Base-by-base conservation (phyloP, 2,329 filamentous ascomycete species). In the Aspergillus sp. region DNA sequence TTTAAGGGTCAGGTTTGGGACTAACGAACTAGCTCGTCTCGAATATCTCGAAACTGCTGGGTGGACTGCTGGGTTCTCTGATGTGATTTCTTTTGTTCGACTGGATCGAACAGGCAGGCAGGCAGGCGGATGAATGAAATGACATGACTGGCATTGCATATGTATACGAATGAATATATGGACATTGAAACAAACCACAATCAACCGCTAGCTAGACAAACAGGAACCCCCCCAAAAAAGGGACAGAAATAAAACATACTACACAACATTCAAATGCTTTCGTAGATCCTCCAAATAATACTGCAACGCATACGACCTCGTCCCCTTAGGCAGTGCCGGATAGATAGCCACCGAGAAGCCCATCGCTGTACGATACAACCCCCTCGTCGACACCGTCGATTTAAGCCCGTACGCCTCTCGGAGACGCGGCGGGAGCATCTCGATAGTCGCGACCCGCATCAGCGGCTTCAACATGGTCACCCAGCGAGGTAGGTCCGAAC, bases 351-450 rank as follows among this genome's bases (percentile, higher is more conserved):
- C 68, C 20, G 70, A 69, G 39, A 74, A 65, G 5, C 67, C 68
- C 72, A 75, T 73, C 36, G 65, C 67, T 6, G 68, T 66, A 0
- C 68, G 68, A 52, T 75, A 75, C 50, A 72, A 54, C 2, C 65
- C 61, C 6, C 71, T 62, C 4, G 72, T 71, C 2, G 58, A 51
- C 16, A 58, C 54, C 1, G 70, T 71, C 3, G 69, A 73, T 20
- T 68, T 66, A n/a, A 75, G 59, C 14, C 71, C 73, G 51, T 74
- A 75, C 3, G 67, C 71, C 56, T 75, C 72, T 1, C 73, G 64
- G 46, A 75, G 55, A 5, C 63, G 62, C 7, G 71, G 73, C 5
- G 73, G 73, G 1, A 75, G 64, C 69, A 75, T 71, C 56, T 75
- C 73, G 16, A 73, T 69, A 22, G 72, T 75, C 1, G 69, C 58